A percentile compares a stretch with the other conserved stretches of the same genome.
Evolutionary conservation across 352 stramenopile genomes (phyloP).

Genomic region (Globisporangium lucens): DNA sequence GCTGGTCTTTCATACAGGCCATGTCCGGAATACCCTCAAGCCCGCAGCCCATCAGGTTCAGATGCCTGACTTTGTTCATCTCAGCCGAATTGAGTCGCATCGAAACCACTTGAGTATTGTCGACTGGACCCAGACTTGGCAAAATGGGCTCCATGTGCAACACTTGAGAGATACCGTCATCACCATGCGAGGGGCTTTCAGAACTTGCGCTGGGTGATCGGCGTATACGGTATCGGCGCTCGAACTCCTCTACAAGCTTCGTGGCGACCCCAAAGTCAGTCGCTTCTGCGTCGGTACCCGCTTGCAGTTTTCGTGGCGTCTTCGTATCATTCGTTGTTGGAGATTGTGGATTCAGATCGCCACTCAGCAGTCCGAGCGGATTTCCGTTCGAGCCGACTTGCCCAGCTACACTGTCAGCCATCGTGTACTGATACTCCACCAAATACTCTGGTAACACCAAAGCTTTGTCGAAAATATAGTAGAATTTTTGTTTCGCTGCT

Average conservation of each 20-base stretch:
- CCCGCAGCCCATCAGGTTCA: slow-evolving; percentile 54
- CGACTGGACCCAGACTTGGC: not conserved
- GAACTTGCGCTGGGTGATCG: slow-evolving; percentile 29
- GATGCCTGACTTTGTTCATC: slow-evolving; percentile 28
- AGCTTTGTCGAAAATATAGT: slow-evolving; percentile 78
- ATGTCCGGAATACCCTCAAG: slow-evolving; percentile 52
- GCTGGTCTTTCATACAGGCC: slow-evolving; percentile 25
- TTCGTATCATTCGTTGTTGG: not conserved
- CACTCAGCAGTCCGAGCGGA: not conserved
- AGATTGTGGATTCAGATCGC: not conserved
- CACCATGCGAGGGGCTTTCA: slow-evolving; percentile 10
- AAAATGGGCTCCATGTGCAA: slow-evolving; percentile 47
- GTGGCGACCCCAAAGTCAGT: slow-evolving; percentile 28
- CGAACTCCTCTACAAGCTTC: slow-evolving; percentile 48
- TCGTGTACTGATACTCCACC: slow-evolving; percentile 76
- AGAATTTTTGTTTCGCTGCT: slow-evolving; percentile 55
- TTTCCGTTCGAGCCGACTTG: not conserved
- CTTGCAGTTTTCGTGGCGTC: slow-evolving; percentile 5
- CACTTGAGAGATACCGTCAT: slow-evolving; percentile 26
- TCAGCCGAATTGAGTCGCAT: not conserved
- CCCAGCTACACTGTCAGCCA: not conserved
- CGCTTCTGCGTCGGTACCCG: slow-evolving; percentile 15
- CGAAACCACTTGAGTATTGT: slow-evolving; percentile 10
- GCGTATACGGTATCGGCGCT: slow-evolving; percentile 53
- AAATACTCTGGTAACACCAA: slow-evolving; percentile 85